Evolutionary conservation across 306 rosid genomes (phyloP), one percentile per base, ranked within the genome.

Genomic region (Prosopis cineraria): DNA sequence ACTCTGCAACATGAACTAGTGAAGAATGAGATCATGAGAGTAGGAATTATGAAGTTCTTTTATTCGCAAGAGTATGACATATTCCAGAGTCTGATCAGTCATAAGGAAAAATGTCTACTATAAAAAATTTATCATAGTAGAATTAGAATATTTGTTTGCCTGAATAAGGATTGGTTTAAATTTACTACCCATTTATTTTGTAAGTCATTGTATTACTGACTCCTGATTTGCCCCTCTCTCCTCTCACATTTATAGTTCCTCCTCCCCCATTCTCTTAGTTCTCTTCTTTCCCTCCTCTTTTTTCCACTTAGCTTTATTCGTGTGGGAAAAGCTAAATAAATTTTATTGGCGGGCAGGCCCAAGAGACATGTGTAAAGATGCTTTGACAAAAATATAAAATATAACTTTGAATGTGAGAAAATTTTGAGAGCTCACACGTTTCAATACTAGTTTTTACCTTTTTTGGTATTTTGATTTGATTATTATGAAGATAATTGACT

Each of bases 1-100:
- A 79, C 99, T 96, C 99, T 93, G 94, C 84, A 82, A 80, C 45
- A 81, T 19, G 17, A 68, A 27, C 47, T 2, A 3, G 77, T 48
- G 25, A 41, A 68, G 30, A 17, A 56, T 56, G 16, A 55, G 70
- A 75, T 20, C 13, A 60, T 41, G 68, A 43, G 77, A 65, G 47
- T 79, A 44, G 76, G 78, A 56, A n/a, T 5, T 44, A 45, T 31
- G 30, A 70, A n/a, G 55, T 16, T 30, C 37, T 68, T 56, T 31
- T 7, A 66, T 65, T 67, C 44, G 65, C 22, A 58, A 70, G 64
- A 11, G 30, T 8, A 22, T 47, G 44, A 52, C 47, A 69, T 37
- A 30, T 41, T 20, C 17, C 33, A 29, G 37, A 45, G 70, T 2
- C 33, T 58, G 34, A 33, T 70, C 72, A 55, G 17, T 27, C 10